phyloP scores from a whole-genome alignment of 2,329 filamentous ascomycete species.

The Huntiella omanensis region DNA sequence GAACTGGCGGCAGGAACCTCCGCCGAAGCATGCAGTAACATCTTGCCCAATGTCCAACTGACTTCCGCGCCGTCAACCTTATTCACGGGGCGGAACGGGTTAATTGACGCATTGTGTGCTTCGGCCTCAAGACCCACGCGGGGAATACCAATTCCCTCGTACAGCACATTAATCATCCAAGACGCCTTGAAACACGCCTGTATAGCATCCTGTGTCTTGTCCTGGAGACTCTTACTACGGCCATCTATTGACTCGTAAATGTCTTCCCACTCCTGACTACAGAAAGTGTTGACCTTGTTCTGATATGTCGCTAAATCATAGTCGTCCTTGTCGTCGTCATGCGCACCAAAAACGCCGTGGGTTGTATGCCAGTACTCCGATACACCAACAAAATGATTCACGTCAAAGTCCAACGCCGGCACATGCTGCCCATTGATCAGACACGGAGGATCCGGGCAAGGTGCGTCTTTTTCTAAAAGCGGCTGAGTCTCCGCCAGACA shows the following conservation, averaged over 20 bases:
- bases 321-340: constrained; percentile 47
- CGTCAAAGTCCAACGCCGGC: constrained; percentile 86
- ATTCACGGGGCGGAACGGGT: constrained; percentile 75
- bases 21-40: constrained; percentile 83
- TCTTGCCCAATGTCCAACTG: constrained; percentile 93
- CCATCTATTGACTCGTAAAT: constrained; percentile 48
- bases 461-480: constrained; percentile 71
- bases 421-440: constrained; percentile 81
- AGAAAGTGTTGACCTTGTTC: constrained; percentile 66
- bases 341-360: constrained; percentile 57
- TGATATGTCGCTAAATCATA: constrained; percentile 58
- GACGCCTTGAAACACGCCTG: constrained; percentile 96
- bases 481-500: constrained; percentile 71
- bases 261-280: constrained; percentile 59
- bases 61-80: constrained; percentile 84
- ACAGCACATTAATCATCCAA: constrained; percentile 91
- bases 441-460: constrained; percentile 69
- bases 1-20: constrained; percentile 49
- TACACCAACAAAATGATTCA: constrained; percentile 95
- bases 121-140: constrained; percentile 53
- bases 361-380: constrained; percentile 99
- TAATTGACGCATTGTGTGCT: constrained; percentile 53
- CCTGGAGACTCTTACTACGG: constrained; percentile 56
- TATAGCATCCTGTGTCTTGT: constrained; percentile 59
- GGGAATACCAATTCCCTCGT: constrained; percentile 89